Evolutionary conservation across 768 basidiomycete genomes (phyloP), one percentile per base, ranked within the genome.

Genomic region (Boletus huronensis): DNA sequence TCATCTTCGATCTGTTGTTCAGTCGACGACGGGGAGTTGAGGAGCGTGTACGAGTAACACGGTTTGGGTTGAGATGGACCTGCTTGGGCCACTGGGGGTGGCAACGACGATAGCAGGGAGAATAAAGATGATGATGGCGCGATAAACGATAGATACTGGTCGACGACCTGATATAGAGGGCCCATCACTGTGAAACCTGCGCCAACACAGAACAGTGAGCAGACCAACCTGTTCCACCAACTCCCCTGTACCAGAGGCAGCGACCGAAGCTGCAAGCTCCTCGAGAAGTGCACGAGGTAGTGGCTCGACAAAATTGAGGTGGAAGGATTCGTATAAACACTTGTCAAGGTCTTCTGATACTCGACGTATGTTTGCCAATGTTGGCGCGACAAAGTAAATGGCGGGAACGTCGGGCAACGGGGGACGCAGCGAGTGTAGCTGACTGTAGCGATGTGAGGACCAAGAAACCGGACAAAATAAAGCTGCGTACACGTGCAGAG

Each of bases 61-160:
- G 78, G 69, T 39, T 62, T 70, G 3, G 74, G 61, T 25, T 73
- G 70, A 9, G 72, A 66, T 28, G 77, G 63, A 13, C 74, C 57
- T 3, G 75, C 58, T 31, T 72, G 63, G 19, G 73, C 55, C 14
- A 74, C 58, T 11, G 73, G 52, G 23, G 77, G 69, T 10, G 77
- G 67, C 1, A 78, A 71, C 8, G 82, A 81, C 2, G 91, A 83
- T 9, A 97, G 71, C 17, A 98, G 79, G 31, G 95, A 97, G 74
- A 98, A 99, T 25, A 98, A 77, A 4, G 91, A 91, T 4, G 90
- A 84, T 3, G 94, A 93, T 28, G 97, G 97, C 1, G 91, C 82
- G 44, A 99, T 88, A 72, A 98, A 99, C 46, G 97, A 95, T 17
- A 99, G 81, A 68, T 98, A 96, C 72, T 99, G 97, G 68, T 99